Evolutionary conservation across 345 rosid species (phyloP), one percentile per base, ranked within the genome.

Genomic region (Citrus maxima): DNA sequence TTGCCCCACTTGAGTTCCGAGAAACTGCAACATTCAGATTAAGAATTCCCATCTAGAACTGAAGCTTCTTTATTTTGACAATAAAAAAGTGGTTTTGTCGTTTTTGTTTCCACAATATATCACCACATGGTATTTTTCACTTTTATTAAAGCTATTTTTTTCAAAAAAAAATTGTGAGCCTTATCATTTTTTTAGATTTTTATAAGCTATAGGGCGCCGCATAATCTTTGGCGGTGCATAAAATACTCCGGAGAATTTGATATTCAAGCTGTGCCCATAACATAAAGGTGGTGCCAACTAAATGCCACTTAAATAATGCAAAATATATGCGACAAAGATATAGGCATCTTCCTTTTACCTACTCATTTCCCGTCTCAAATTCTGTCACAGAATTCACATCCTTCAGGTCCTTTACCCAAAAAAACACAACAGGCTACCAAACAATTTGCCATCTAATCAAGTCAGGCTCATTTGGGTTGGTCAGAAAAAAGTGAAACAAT

Each of bases 241-340:
- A 6, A 40, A 19, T 18, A 34, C 6, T 19, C 2, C 8, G 28
- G 9, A 51, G 42, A 40, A 42, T 18, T 49, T 64, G 49, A 24
- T 24, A 64, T 58, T 77, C 71, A 30, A 37, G 67, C 59, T 38
- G 16, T 54, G 79, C 77, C 79, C 78, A 59, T 22, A 54, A 22
- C 55, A 55, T 32, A 61, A 73, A 54, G 55, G 24, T 51, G 42
- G 51, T 22, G 37, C 59, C 75, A 71, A 54, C 62, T 69, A 79
- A 16, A 77, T 49, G 77, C 73, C 90, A 83, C 60, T 22, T 14
- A 63, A 64, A 61, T 37, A 81, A 63, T 28, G 56, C 85, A 76
- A 67, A 0, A 18, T 59, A 28, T 16, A 64, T 58, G 25, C 38
- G 40, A 80, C 79, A 67, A 81, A 75, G 9, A 24, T 21, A 30